A percentile compares a stretch with the other conserved stretches of the same genome.
phyloP scores from a whole-genome alignment of 768 basidiomycete species.

The Lactifluus volemus region DNA sequence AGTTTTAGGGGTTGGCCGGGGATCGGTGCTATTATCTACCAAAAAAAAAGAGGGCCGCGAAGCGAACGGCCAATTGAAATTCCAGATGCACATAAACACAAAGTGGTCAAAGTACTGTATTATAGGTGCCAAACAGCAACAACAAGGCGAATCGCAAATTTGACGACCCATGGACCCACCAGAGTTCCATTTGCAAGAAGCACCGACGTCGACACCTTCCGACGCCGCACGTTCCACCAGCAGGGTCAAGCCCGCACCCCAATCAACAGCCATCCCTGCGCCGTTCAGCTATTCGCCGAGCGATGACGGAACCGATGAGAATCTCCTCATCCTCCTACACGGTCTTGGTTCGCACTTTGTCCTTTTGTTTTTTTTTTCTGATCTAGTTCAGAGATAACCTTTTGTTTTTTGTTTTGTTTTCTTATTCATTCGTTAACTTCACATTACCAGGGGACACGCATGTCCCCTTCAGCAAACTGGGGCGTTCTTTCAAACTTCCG shows the following conservation, averaged over 20 bases:
- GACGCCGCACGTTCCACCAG: constrained; percentile 1
- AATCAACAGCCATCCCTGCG: constrained; percentile 36
- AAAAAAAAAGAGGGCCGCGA: no score
- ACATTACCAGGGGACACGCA: constrained; percentile 70
- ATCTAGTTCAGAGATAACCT: no score
- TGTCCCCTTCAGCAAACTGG: constrained; percentile 66
- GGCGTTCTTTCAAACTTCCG: constrained; percentile 67
- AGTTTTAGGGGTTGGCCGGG: no score
- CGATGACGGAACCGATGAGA: constrained; percentile 79
- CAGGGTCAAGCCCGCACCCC: constrained; percentile 41
- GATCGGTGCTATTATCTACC: no score
- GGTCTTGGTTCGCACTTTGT: constrained; percentile 56
- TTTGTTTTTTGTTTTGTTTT: background rate
- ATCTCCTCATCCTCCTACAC: constrained; percentile 75
- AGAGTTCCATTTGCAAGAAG: constrained; percentile 12
- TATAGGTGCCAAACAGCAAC: background rate
- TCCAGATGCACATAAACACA: no score
- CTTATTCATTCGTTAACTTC: background rate
- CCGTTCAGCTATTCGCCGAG: constrained; percentile 65
- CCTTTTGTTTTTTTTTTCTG: background rate
- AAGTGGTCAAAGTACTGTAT: no score
- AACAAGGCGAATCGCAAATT: background rate
- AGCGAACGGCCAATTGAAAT: no score
- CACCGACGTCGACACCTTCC: background rate
- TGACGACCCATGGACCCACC: background rate